Base-by-base conservation (phyloP, 305 asterid species). In the Fraxinus platypoda region DNA sequence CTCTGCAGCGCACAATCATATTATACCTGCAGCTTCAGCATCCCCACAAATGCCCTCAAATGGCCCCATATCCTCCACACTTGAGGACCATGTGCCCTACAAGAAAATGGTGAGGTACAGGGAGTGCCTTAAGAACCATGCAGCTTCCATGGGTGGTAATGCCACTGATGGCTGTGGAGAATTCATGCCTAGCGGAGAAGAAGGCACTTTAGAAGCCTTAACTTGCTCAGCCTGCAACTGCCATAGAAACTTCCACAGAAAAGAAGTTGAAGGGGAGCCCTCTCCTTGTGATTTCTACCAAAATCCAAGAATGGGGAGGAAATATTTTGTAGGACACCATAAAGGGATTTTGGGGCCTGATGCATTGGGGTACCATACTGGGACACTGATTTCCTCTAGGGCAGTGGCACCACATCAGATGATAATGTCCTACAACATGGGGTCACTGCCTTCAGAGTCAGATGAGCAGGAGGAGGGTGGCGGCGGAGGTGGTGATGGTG, bases 151-250 rank as follows among this genome's bases (percentile, higher is more conserved):
- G 91, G 97, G 97, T 5, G 94, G 94, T 0, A 89, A 85, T 80
- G 95, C 94, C 64, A 91, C 90, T 3, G 96, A 92, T 81, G 97
- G 97, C 7, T 92, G 97, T 52, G 97, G 97, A 0, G 97, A 92
- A 21, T 92, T 90, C 87, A 91, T 92, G 94, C 87, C 94, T 1
- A 81, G 87, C 66, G 94, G 92, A 1, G 92, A 84, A 64, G 96
- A 92, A 3, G 96, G 94, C 19, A 85, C 89, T 1, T 46, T 90
- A 0, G 94, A 91, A 46, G 92, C 96, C 7, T 88, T 93, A 41
- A 90, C 85, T 8, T 93, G 97, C 88, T 91, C 95, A 64, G 96
- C 93, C 85, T 93, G 96, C 93, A 77, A 52, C 82, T 93, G 96
- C 85, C 97, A 92, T 74, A 81, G 97, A 6, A 93, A 93, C 83